phyloP scores from a whole-genome alignment of 257 asterid genomes.

The Nicotiana obtusifolia region DNA sequence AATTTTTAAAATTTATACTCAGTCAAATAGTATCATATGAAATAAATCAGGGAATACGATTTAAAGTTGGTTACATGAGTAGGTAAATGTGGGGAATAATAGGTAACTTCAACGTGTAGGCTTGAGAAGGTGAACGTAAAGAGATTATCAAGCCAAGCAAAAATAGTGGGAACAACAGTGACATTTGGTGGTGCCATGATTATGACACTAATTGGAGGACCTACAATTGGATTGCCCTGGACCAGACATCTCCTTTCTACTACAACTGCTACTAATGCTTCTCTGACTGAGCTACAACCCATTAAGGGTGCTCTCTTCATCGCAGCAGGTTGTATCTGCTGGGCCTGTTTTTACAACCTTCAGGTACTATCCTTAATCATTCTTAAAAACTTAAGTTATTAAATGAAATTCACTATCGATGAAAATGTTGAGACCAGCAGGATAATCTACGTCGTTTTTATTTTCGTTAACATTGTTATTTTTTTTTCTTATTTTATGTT shows the following conservation, averaged over 20 bases:
- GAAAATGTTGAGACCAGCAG: not conserved
- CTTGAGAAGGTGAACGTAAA: conserved; percentile 54
- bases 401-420: not conserved
- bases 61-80: not conserved
- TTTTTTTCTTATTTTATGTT: not conserved
- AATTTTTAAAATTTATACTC: not conserved
- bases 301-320: conserved; percentile 56
- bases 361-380: conserved; percentile 33
- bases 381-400: not conserved
- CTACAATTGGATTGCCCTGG: conserved; percentile 53
- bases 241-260: conserved; percentile 16
- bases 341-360: conserved; percentile 54
- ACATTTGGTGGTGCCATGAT: conserved; percentile 78
- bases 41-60: not conserved
- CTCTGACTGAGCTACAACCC: conserved; percentile 21
- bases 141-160: conserved; percentile 44
- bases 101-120: conserved; percentile 21
- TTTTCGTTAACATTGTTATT: not conserved
- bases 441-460: not conserved
- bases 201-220: conserved; percentile 52
- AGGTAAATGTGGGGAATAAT: not conserved
- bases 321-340: conserved; percentile 37
- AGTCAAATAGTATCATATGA: not conserved
- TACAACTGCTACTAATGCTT: not conserved
- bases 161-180: conserved; percentile 54